Percentiles rank a stretch among this genome's conserved stretches.
phyloP scores from a whole-genome alignment of 768 basidiomycete genomes.

The Cyathus striatus region DNA sequence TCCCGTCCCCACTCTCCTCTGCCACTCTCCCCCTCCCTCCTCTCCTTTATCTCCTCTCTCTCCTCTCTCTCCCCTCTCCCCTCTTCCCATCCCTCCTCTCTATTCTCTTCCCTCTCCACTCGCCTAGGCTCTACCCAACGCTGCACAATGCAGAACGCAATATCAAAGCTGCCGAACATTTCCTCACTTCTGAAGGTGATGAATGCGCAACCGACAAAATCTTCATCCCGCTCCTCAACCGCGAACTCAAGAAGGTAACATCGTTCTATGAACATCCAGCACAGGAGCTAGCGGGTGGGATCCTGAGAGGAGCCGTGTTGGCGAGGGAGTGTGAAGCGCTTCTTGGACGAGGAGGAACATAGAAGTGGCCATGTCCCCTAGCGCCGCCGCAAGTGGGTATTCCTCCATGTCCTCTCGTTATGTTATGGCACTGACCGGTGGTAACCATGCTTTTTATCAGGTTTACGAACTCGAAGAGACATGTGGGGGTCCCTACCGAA shows the following conservation, averaged over 20 bases:
- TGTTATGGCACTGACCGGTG: slow-evolving; percentile 3
- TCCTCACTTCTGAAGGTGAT: slow-evolving; percentile 34
- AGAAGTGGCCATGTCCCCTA: slow-evolving; percentile 11
- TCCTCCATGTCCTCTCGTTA: slow-evolving; percentile 1
- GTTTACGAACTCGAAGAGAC: slow-evolving; percentile 73
- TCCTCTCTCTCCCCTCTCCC: no score
- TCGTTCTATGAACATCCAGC: slow-evolving; percentile 78
- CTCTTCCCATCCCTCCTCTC: no score
- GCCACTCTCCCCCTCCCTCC: no score
- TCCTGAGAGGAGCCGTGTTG: slow-evolving; percentile 53
- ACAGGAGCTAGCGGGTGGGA: slow-evolving; percentile 59
- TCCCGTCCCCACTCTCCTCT: no score
- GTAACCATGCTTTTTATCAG: slow-evolving; percentile 81
- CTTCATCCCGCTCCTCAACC: slow-evolving; percentile 75
- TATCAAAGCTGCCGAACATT: slow-evolving; percentile 61
- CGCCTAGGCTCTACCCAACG: background rate
- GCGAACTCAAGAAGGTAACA: slow-evolving; percentile 77
- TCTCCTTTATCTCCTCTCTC: no score
- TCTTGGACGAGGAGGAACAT: slow-evolving; percentile 26
- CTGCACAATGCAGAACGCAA: no score
- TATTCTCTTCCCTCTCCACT: no score
- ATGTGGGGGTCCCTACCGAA: slow-evolving; percentile 69
- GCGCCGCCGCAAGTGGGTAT: slow-evolving; percentile 1
- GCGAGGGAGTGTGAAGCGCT: slow-evolving; percentile 41
- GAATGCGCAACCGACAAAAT: slow-evolving; percentile 40